These are phyloP conservation scores for Colletotrichum sp. DNA, from an alignment of 2,329 filamentous ascomycete genomes.

Conservation along the genomic window DNA sequence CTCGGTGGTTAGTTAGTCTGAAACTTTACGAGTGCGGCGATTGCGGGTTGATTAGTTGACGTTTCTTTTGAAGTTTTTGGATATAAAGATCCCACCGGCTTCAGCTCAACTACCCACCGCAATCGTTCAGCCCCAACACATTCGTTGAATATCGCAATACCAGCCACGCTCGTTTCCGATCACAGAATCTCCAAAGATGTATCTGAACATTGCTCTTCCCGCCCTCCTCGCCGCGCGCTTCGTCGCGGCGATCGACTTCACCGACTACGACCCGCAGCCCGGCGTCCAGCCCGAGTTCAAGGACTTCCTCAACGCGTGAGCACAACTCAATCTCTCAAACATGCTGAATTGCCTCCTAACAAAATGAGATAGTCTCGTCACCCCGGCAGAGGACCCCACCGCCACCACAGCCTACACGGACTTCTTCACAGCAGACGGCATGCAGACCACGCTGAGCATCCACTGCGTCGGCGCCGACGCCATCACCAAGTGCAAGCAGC, in stretches of 20 bases:
- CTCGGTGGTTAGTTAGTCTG: neutral
- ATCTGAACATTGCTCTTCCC: neutral
- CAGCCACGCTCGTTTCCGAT: neutral
- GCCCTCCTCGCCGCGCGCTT: neutral
- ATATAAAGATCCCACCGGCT: neutral
- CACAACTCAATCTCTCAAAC: neutral
- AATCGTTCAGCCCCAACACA: neutral
- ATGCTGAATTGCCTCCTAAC: neutral
- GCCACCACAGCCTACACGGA: constrained; percentile 16
- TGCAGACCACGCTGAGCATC: constrained; percentile 16
- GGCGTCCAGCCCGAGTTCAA: constrained; percentile 6
- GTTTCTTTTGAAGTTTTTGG: neutral
- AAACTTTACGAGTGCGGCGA: neutral
- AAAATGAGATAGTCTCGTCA: neutral
- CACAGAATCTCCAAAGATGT: neutral
- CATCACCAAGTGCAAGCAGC: constrained; percentile 12
- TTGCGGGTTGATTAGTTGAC: neutral
- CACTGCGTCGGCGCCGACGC: constrained; percentile 11
- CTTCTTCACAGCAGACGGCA: constrained; percentile 13
- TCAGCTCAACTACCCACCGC: neutral
- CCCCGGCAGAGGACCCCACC: constrained; percentile 5
- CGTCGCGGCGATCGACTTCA: constrained; percentile 7
- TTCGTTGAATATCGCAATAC: neutral
- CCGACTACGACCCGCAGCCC: neutral
- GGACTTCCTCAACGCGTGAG: neutral